Percentiles rank a stretch among this genome's conserved stretches.
phyloP scores from a whole-genome alignment of 2,329 filamentous ascomycete genomes.

The Didymella sp. region DNA sequence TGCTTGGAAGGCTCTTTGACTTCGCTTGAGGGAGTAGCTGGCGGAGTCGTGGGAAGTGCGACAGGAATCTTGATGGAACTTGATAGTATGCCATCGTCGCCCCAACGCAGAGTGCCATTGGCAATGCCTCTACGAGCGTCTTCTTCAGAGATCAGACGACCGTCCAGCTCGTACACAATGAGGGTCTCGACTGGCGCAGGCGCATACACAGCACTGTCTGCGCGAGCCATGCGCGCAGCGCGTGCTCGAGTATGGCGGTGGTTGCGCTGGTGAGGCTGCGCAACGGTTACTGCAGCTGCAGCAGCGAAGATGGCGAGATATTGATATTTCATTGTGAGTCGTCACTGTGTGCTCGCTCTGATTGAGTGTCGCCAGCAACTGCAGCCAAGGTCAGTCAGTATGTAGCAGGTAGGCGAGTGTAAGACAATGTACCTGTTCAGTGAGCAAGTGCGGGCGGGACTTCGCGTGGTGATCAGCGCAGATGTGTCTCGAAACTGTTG shows the following conservation, averaged over 20 bases:
- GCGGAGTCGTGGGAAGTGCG: constrained; percentile 27
- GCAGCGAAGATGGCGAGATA: constrained; percentile 46
- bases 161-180: constrained; percentile 75
- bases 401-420: neutral
- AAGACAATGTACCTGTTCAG: constrained; percentile 18
- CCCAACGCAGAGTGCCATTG: constrained; percentile 70
- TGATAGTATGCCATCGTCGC: constrained; percentile 64
- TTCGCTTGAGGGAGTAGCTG: constrained; percentile 12
- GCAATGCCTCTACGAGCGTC: constrained; percentile 76
- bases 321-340: constrained; percentile 46
- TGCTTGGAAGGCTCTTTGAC: constrained; percentile 12
- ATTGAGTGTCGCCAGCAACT: constrained; percentile 7
- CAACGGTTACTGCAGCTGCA: constrained; percentile 59
- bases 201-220: constrained; percentile 58
- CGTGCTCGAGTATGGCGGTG: constrained; percentile 57
- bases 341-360: constrained; percentile 11
- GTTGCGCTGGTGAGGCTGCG: constrained; percentile 66
- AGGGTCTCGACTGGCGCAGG: constrained; percentile 67
- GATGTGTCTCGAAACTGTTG: constrained; percentile 3
- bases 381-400: constrained; percentile 20
- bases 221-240: constrained; percentile 56
- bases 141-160: constrained; percentile 64
- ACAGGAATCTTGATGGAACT: constrained; percentile 27
- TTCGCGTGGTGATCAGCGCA: constrained; percentile 9
- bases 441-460: constrained; percentile 3